phyloP scores from a whole-genome alignment of 306 rosid species.

The Glycine latifolia region DNA sequence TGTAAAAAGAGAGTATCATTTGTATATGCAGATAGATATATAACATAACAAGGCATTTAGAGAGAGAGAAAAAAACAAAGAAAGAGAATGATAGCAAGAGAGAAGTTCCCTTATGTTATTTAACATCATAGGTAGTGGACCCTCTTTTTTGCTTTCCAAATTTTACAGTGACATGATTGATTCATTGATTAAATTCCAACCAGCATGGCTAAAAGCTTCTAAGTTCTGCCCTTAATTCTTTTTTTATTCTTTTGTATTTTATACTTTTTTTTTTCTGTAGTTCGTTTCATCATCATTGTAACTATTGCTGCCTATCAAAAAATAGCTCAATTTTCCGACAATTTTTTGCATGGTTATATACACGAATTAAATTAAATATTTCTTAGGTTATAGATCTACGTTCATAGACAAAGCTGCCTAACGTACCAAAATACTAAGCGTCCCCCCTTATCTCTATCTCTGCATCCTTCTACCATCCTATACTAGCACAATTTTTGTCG shows the following conservation, averaged over 20 bases:
- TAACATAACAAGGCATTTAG: not conserved
- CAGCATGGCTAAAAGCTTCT: slow-evolving; percentile 56
- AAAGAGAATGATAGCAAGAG: slow-evolving; percentile 25
- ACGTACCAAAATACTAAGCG: slow-evolving; percentile 8
- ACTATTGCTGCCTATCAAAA: slow-evolving; percentile 30
- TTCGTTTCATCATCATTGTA: slow-evolving; percentile 48
- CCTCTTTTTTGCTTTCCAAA: slow-evolving; percentile 55
- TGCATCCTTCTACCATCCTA: not conserved
- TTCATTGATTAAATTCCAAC: slow-evolving; percentile 63
- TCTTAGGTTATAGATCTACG: slow-evolving; percentile 36
- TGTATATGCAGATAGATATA: slow-evolving; percentile 45
- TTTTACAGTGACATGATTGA: slow-evolving; percentile 74
- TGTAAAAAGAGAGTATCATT: slow-evolving; percentile 66
- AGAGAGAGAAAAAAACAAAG: slow-evolving; percentile 22
- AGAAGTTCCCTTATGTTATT: slow-evolving; percentile 32
- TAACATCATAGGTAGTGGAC: slow-evolving; percentile 46
- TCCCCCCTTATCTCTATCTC: not conserved
- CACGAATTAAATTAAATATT: not conserved
- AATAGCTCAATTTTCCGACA: slow-evolving; percentile 62
- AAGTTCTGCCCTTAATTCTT: slow-evolving; percentile 21
- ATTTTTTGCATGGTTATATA: slow-evolving; percentile 62
- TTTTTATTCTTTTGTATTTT: slow-evolving; percentile 3
- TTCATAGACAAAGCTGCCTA: slow-evolving; percentile 38
- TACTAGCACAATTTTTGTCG: slow-evolving; percentile 17
- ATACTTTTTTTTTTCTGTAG: not conserved